Evolutionary conservation across 495 filamentous ascomycete genomes (phyloP).

Genomic region (Neurospora intermedia): DNA sequence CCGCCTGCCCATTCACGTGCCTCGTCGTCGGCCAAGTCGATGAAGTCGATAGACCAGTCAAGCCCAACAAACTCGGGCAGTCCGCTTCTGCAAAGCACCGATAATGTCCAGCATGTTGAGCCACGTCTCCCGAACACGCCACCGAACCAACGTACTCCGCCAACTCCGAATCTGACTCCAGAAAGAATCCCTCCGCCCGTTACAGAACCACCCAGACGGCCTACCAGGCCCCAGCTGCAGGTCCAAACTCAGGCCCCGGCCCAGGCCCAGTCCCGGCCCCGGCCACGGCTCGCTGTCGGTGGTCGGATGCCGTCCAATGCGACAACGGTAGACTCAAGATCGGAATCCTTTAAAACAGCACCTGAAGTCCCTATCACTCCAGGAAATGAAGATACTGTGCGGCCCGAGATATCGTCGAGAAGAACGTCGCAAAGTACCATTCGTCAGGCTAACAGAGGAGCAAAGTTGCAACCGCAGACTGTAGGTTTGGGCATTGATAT

Average conservation of each 20-base stretch:
- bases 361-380: constrained; percentile 50
- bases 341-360: constrained; percentile 67
- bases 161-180: constrained; percentile 60
- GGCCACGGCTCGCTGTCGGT: not conserved
- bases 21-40: constrained; percentile 34
- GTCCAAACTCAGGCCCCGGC: not conserved
- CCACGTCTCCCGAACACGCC: constrained; percentile 41
- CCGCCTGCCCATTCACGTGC: constrained; percentile 44
- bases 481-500: constrained; percentile 37
- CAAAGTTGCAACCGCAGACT: constrained; percentile 15
- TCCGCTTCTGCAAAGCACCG: constrained; percentile 22
- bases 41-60: constrained; percentile 24
- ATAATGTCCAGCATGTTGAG: constrained; percentile 10
- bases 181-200: constrained; percentile 48
- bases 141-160: constrained; percentile 53
- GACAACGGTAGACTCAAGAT: constrained; percentile 40
- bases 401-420: constrained; percentile 33
- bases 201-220: constrained; percentile 35
- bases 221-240: constrained; percentile 28
- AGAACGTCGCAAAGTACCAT: constrained; percentile 32
- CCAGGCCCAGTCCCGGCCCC: not conserved
- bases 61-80: constrained; percentile 24
- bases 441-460: constrained; percentile 26
- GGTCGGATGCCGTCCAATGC: constrained; percentile 37
- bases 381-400: constrained; percentile 49